Evolutionary conservation across 331 rosid species (phyloP).

Genomic region (Malus hybrid): DNA sequence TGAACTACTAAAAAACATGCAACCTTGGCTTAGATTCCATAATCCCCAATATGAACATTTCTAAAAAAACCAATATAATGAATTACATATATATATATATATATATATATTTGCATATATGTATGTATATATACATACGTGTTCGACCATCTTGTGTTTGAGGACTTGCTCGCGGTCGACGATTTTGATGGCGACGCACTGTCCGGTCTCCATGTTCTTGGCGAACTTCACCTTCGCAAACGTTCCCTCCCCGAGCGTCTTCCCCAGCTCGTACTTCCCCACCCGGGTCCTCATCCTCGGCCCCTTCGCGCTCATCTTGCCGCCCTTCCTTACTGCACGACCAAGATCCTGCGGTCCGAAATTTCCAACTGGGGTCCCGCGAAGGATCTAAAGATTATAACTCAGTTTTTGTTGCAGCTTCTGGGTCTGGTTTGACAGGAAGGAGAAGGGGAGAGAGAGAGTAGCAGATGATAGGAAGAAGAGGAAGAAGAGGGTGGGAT

Average conservation of each 20-base stretch:
- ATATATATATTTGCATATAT: no score
- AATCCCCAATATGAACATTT: no score
- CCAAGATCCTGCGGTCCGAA: neutral
- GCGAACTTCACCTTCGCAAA: constrained; percentile 94
- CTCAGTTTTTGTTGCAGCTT: neutral
- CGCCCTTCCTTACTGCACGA: neutral
- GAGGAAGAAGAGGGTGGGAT: neutral
- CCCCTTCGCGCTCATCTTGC: constrained; percentile 5
- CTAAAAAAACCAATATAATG: no score
- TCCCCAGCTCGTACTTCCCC: constrained; percentile 87
- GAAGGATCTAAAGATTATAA: neutral
- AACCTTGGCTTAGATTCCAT: no score
- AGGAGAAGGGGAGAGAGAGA: neutral
- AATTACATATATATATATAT: no score
- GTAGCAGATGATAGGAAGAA: neutral
- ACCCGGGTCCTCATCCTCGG: constrained; percentile 53
- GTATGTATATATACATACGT: constrained; percentile 26
- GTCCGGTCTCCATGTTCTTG: constrained; percentile 40
- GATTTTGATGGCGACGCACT: constrained; percentile 71
- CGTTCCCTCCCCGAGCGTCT: constrained; percentile 86
- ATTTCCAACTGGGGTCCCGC: neutral
- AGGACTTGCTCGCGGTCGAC: constrained; percentile 78
- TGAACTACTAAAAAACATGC: neutral
- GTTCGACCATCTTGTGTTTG: constrained; percentile 77
- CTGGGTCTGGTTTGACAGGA: neutral